phyloP scores from a whole-genome alignment of 257 asterid genomes.

The Cynanchum wilfordii region DNA sequence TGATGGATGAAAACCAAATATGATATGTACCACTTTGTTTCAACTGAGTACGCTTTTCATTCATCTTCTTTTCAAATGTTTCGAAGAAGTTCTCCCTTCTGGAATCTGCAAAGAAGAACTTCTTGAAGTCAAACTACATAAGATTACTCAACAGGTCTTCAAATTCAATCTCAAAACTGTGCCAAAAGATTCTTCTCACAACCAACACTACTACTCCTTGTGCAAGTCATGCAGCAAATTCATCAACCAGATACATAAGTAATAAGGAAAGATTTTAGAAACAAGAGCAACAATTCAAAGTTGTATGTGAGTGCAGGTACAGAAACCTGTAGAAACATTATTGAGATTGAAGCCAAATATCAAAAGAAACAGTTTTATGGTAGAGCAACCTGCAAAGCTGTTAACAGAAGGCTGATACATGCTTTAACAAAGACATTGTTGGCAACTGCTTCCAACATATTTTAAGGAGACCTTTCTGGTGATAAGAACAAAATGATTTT shows the following conservation, averaged over 20 bases:
- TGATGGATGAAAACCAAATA: constrained; percentile 9
- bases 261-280: background rate
- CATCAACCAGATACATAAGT: background rate
- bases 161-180: background rate
- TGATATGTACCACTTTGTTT: constrained; percentile 72
- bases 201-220: background rate
- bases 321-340: background rate
- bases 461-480: background rate
- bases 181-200: background rate
- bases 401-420: background rate
- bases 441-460: background rate
- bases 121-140: background rate
- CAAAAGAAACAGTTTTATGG: background rate
- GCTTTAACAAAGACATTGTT: background rate
- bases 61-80: constrained; percentile 82
- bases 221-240: background rate
- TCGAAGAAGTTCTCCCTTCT: constrained; percentile 66
- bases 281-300: constrained; percentile 1
- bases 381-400: background rate
- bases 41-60: constrained; percentile 63
- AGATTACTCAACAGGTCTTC: background rate
- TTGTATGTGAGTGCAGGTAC: background rate
- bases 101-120: constrained; percentile 64
- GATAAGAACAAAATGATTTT: background rate
- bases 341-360: background rate